A percentile compares a stretch with the other conserved stretches of the same genome.
These are phyloP conservation scores for Fomes fomentarius DNA, from an alignment of 1,284 basidiomycete genomes.

Conservation along the genomic window DNA sequence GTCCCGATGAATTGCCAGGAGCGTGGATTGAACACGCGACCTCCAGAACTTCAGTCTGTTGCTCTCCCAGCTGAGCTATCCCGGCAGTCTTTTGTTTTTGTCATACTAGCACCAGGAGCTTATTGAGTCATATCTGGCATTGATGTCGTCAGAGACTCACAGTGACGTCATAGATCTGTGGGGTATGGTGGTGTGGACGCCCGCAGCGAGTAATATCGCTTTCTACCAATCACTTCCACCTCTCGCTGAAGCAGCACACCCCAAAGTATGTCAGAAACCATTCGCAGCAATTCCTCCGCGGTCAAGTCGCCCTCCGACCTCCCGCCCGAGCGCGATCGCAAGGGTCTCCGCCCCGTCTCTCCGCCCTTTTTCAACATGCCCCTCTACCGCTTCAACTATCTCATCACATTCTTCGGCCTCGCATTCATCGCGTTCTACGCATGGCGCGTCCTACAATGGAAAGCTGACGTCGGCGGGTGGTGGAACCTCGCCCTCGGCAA, in stretches of 20 bases:
- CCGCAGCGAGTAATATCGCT: too few species aligned
- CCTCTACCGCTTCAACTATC: conserved; percentile 50
- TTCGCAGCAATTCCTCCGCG: conserved; percentile 14
- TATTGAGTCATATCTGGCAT: too few species aligned
- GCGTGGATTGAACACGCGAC: conserved; percentile 71
- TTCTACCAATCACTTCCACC: too few species aligned
- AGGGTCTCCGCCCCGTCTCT: conserved; percentile 33
- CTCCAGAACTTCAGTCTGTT: conserved; percentile 79
- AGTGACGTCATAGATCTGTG: too few species aligned
- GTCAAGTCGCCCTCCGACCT: conserved; percentile 31
- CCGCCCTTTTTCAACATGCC: conserved; percentile 37
- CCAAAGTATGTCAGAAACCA: conserved; percentile 25
- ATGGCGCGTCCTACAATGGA: conserved; percentile 53
- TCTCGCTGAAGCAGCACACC: neutral
- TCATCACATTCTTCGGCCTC: conserved; percentile 45
- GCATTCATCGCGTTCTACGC: conserved; percentile 53
- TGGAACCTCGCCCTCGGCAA: conserved; percentile 55
- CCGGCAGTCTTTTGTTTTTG: too few species aligned
- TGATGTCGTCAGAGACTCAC: too few species aligned
- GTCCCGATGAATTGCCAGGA: conserved; percentile 49
- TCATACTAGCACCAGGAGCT: too few species aligned
- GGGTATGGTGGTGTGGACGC: too few species aligned
- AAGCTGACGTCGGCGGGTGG: conserved; percentile 59
- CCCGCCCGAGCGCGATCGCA: conserved; percentile 37
- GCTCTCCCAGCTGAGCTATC: conserved; percentile 82